Percentiles rank a stretch among this genome's conserved stretches.
Evolutionary conservation across 768 basidiomycete species (phyloP).

Genomic region (Xerocomellus dryophilus): DNA sequence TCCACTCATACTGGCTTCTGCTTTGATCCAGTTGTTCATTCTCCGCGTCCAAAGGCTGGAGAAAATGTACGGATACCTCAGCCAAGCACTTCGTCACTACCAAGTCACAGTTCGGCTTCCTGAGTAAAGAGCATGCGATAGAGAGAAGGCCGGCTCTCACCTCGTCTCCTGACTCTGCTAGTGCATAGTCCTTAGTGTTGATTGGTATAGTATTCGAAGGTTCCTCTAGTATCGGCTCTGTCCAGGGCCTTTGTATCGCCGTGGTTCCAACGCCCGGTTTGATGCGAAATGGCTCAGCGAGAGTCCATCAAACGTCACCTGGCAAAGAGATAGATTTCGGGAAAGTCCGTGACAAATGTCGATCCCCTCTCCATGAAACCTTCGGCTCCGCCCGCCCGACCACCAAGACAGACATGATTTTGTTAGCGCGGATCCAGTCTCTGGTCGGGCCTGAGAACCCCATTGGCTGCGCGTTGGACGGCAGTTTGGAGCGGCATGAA

Average conservation of each 20-base stretch:
- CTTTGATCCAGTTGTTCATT: slow-evolving; percentile 11
- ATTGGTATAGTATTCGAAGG: background rate
- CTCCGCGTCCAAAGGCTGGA: slow-evolving; percentile 15
- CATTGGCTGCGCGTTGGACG: slow-evolving; percentile 29
- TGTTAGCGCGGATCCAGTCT: too few relatives aligned
- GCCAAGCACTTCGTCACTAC: slow-evolving; percentile 21
- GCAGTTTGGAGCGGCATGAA: background rate
- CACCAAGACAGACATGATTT: too few relatives aligned
- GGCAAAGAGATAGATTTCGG: background rate
- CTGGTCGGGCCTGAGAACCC: too few relatives aligned
- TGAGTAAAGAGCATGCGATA: background rate
- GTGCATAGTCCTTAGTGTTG: background rate
- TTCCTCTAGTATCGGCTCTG: background rate
- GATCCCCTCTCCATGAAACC: too few relatives aligned
- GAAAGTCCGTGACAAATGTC: too few relatives aligned
- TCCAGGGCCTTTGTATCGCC: too few relatives aligned
- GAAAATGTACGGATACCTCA: slow-evolving; percentile 19
- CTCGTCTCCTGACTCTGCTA: background rate
- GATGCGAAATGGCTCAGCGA: too few relatives aligned
- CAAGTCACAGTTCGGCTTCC: slow-evolving; percentile 18
- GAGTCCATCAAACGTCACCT: background rate
- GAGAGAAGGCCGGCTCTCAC: background rate
- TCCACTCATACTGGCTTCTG: background rate
- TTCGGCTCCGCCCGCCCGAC: too few relatives aligned
- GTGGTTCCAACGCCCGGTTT: too few relatives aligned